Conservation (phyloP, 2,329 filamentous ascomycete genomes). For the Colletotrichum tabaci region DNA sequence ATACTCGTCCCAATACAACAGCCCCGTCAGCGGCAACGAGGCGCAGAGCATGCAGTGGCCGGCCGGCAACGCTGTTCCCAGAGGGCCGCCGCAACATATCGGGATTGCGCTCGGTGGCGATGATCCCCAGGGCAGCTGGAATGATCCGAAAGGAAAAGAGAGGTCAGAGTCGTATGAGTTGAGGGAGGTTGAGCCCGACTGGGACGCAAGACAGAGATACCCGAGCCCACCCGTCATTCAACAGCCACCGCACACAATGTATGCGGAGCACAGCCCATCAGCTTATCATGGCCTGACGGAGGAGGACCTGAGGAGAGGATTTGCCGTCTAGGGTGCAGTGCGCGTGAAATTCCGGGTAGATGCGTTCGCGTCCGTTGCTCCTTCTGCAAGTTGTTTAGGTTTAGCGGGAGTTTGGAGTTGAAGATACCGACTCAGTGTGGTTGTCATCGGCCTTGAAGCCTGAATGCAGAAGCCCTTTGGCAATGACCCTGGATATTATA, state of each 20-base stretch:
- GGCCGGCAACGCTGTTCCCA: slow-evolving; percentile 32
- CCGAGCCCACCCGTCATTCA: slow-evolving; percentile 59
- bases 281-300: slow-evolving; percentile 45
- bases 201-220: slow-evolving; percentile 43
- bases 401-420: slow-evolving; percentile 42
- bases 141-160: slow-evolving; percentile 55
- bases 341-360: background rate
- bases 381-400: background rate
- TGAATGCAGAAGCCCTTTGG: background rate
- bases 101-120: slow-evolving; percentile 62
- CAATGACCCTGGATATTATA: background rate
- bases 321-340: background rate
- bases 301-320: slow-evolving; percentile 38
- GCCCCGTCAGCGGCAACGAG: slow-evolving; percentile 64
- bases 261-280: slow-evolving; percentile 41
- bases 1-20: slow-evolving; percentile 69
- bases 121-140: slow-evolving; percentile 49
- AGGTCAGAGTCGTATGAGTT: slow-evolving; percentile 66
- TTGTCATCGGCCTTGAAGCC: background rate
- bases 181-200: slow-evolving; percentile 59
- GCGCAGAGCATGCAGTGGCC: slow-evolving; percentile 56
- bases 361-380: background rate
- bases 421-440: slow-evolving; percentile 3
- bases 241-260: slow-evolving; percentile 59
- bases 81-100: slow-evolving; percentile 51